A percentile compares a stretch with the other conserved stretches of the same genome.
These are phyloP conservation scores for Cercospora janseana DNA, from an alignment of 2,329 filamentous ascomycete species.

Conservation along the genomic window DNA sequence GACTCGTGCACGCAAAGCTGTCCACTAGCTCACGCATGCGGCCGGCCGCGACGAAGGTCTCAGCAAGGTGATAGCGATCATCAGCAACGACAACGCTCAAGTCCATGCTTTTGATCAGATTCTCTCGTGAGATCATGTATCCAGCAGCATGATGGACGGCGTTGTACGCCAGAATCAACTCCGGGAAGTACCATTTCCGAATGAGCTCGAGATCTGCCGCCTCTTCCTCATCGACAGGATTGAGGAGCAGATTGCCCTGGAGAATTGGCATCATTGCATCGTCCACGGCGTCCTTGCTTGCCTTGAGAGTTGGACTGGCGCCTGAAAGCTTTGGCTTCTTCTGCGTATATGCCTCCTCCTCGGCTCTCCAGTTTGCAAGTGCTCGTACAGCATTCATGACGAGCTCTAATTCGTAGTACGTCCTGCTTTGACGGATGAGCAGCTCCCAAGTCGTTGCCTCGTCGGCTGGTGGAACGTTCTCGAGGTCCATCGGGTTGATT, in stretches of 20 bases:
- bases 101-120: conserved; percentile 82
- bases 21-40: conserved; percentile 48
- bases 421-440: conserved; percentile 33
- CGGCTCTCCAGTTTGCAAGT: conserved; percentile 45
- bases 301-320: conserved; percentile 35
- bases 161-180: conserved; percentile 80
- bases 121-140: conserved; percentile 69
- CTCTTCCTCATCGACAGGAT: conserved; percentile 48
- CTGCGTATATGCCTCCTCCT: conserved; percentile 41
- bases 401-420: conserved; percentile 46
- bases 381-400: conserved; percentile 44
- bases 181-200: conserved; percentile 77
- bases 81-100: conserved; percentile 73
- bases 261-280: conserved; percentile 42
- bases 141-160: conserved; percentile 77
- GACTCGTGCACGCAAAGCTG: conserved; percentile 73
- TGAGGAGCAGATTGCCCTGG: conserved; percentile 32
- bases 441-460: conserved; percentile 26
- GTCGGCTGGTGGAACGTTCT: conserved; percentile 16
- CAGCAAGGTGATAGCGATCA: conserved; percentile 36
- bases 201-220: conserved; percentile 63
- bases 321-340: conserved; percentile 25
- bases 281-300: conserved; percentile 42
- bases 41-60: conserved; percentile 41
- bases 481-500: conserved; percentile 40